Conservation (phyloP, 129 eudicot species). For the Chrysanthemum seticuspe region DNA sequence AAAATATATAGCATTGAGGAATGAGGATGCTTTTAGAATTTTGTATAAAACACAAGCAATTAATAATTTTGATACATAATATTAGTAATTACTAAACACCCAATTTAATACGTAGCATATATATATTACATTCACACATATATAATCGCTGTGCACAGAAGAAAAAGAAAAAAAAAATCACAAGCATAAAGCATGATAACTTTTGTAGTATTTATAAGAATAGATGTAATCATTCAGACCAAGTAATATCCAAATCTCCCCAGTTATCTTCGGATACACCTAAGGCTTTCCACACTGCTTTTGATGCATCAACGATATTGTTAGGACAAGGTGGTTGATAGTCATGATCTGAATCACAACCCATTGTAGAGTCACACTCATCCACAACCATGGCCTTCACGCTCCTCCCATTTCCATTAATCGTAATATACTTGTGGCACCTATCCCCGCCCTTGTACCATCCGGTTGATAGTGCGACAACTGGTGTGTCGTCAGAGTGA, state of each 20-base stretch:
- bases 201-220: too few relatives aligned
- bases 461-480: conserved; percentile 1
- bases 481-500: conserved; percentile 4
- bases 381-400: conserved; percentile 43
- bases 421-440: conserved; percentile 23
- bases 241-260: conserved; percentile 43
- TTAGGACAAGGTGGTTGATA: conserved; percentile 38
- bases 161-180: too few relatives aligned
- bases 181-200: too few relatives aligned
- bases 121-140: too few relatives aligned
- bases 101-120: too few relatives aligned
- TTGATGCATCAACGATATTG: conserved; percentile 43
- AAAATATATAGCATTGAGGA: too few relatives aligned
- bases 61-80: too few relatives aligned
- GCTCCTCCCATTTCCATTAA: conserved; percentile 38
- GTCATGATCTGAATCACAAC: conserved; percentile 32
- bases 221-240: conserved; percentile 22
- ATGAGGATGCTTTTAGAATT: too few relatives aligned
- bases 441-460: conserved; percentile 20
- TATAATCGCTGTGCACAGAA: too few relatives aligned
- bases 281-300: conserved; percentile 43
- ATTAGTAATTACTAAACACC: too few relatives aligned
- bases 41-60: too few relatives aligned
- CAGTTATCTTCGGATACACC: conserved; percentile 33
- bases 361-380: conserved; percentile 38